These are phyloP conservation scores for Stagonosporopsis chrysanthemi DNA, from an alignment of 2,329 filamentous ascomycete species.

Conservation along the genomic window DNA sequence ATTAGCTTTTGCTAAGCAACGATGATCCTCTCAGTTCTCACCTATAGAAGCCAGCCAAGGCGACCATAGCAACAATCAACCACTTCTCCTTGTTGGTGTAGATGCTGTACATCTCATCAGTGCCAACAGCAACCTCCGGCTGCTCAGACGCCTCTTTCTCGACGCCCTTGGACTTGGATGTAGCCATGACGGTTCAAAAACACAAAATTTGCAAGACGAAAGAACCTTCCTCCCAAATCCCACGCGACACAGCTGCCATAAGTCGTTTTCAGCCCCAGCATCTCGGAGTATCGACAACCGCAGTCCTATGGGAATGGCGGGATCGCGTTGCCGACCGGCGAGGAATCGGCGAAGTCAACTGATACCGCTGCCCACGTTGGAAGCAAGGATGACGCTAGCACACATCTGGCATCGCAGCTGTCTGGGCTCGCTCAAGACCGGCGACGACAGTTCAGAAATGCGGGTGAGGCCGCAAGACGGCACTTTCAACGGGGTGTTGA, in stretches of 20 bases:
- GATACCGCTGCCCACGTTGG: slow-evolving; percentile 5
- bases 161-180: slow-evolving; percentile 16
- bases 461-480: slow-evolving; percentile 14
- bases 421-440: slow-evolving; percentile 15
- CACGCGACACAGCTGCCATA: slow-evolving; percentile 14
- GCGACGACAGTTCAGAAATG: slow-evolving; percentile 6
- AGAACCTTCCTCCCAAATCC: slow-evolving; percentile 4
- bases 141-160: slow-evolving; percentile 27
- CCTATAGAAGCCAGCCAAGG: slow-evolving; percentile 43
- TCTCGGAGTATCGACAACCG: slow-evolving; percentile 35
- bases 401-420: background rate
- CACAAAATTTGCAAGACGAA: slow-evolving; percentile 11
- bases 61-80: slow-evolving; percentile 42
- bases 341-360: slow-evolving; percentile 25
- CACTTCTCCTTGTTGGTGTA: slow-evolving; percentile 41
- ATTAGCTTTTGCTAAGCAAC: background rate
- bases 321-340: slow-evolving; percentile 18
- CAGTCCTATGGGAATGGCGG: slow-evolving; percentile 19
- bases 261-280: slow-evolving; percentile 12
- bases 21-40: slow-evolving; percentile 9
- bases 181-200: slow-evolving; percentile 15
- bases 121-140: slow-evolving; percentile 23
- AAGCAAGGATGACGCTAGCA: background rate
- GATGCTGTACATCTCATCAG: slow-evolving; percentile 38
- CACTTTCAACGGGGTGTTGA: background rate